These are phyloP conservation scores for Talaromyces sp. DNA, from an alignment of 2,329 filamentous ascomycete species.

Conservation along the genomic window DNA sequence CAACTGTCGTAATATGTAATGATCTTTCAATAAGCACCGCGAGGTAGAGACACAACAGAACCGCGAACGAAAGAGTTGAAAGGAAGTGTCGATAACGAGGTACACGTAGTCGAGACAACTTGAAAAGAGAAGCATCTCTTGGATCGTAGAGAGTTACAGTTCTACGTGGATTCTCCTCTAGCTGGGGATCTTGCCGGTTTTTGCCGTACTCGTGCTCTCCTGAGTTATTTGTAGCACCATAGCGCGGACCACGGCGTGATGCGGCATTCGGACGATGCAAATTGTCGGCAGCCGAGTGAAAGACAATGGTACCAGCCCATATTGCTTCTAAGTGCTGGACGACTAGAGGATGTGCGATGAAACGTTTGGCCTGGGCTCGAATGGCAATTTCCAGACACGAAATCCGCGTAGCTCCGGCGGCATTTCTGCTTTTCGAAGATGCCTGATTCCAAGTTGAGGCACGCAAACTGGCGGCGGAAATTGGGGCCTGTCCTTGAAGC, in stretches of 20 bases:
- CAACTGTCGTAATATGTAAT: conserved; percentile 74
- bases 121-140: conserved; percentile 83
- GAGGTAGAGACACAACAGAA: conserved; percentile 80
- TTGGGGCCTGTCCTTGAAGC: conserved; percentile 69
- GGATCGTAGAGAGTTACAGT: conserved; percentile 88
- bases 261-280: conserved; percentile 62
- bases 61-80: conserved; percentile 80
- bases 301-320: conserved; percentile 93
- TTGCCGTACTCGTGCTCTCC: conserved; percentile 4
- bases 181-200: conserved; percentile 5
- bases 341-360: conserved; percentile 85
- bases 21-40: conserved; percentile 75
- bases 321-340: conserved; percentile 95
- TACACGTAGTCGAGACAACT: conserved; percentile 83
- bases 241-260: conserved; percentile 26
- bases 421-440: conserved; percentile 43
- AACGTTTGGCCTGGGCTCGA: conserved; percentile 85
- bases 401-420: conserved; percentile 66
- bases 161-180: conserved; percentile 48
- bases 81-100: conserved; percentile 88
- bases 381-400: conserved; percentile 93
- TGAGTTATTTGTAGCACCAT: conserved; percentile 26
- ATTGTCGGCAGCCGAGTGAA: conserved; percentile 82
- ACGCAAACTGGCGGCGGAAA: conserved; percentile 36
- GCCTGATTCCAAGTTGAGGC: conserved; percentile 32